Evolutionary conservation across 108 stramenopile genomes (phyloP).

Genomic region (Cyclotella atomus): DNA sequence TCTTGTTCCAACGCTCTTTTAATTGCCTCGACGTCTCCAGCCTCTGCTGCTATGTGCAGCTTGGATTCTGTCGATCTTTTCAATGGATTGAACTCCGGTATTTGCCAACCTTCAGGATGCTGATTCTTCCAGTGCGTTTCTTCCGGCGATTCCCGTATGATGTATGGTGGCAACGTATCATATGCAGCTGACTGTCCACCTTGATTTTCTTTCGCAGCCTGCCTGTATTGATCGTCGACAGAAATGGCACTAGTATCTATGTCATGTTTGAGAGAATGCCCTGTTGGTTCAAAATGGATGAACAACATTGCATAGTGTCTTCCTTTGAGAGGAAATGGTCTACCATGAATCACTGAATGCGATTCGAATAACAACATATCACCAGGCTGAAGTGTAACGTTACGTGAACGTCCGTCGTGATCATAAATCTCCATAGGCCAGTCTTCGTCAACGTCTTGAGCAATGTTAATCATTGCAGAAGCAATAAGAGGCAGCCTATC

Average conservation of each 20-base stretch:
- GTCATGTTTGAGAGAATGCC: constrained; percentile 30
- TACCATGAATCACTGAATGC: constrained; percentile 50
- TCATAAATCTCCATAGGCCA: constrained; percentile 64
- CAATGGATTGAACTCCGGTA: constrained; percentile 15
- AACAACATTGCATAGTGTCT: constrained; percentile 74
- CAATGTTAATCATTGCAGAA: constrained; percentile 79
- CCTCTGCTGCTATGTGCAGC: constrained; percentile 20
- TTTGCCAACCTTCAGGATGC: constrained; percentile 55
- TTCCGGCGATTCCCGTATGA: constrained; percentile 51
- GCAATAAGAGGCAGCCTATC: constrained; percentile 79
- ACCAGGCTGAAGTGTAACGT: constrained; percentile 78
- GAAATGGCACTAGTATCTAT: background rate
- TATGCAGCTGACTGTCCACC: constrained; percentile 40
- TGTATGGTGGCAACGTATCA: constrained; percentile 53
- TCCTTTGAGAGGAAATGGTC: constrained; percentile 90
- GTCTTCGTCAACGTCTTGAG: constrained; percentile 63
- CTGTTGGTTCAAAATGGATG: constrained; percentile 89
- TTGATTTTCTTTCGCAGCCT: constrained; percentile 16
- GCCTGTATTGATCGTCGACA: constrained; percentile 36
- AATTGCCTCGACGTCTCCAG: constrained; percentile 23
- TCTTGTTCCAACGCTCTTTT: constrained; percentile 6
- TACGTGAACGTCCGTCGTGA: constrained; percentile 59
- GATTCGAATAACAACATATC: constrained; percentile 75
- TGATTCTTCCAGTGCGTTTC: constrained; percentile 44
- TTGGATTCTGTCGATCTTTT: constrained; percentile 15